phyloP scores from a whole-genome alignment of 106 monocot species.

The Platanthera guangdongensis region DNA sequence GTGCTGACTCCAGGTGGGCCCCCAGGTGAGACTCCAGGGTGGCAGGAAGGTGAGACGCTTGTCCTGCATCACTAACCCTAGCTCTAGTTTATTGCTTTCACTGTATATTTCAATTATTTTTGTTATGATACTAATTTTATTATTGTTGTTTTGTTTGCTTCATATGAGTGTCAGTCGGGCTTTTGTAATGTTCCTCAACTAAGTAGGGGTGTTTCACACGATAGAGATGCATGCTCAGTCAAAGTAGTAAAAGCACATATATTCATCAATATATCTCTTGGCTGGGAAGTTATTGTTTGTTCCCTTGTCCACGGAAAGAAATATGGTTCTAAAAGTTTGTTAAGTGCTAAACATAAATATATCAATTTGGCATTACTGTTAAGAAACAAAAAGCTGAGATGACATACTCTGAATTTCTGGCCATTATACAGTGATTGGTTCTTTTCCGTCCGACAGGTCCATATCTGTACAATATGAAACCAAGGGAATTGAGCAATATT shows the following conservation, averaged over 20 bases:
- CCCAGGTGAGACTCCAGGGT: no score
- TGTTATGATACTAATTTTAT: no score
- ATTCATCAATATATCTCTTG: not conserved
- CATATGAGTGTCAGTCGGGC: no score
- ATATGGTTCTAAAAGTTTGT: not conserved
- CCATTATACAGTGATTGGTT: slow-evolving; percentile 64
- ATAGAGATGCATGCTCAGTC: not conserved
- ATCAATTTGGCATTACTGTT: not conserved
- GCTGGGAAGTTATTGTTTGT: not conserved
- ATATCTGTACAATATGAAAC: slow-evolving; percentile 36
- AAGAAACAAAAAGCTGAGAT: not conserved
- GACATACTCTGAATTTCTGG: slow-evolving; percentile 61
- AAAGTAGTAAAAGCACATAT: not conserved
- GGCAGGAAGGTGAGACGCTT: no score
- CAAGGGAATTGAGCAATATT: not conserved
- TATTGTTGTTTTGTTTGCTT: no score
- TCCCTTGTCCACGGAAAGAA: not conserved
- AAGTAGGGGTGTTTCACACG: no score
- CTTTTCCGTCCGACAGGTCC: slow-evolving; percentile 33
- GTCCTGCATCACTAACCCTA: no score
- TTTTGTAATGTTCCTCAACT: no score
- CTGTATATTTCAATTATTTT: no score
- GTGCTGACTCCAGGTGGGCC: no score
- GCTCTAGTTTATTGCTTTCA: no score
- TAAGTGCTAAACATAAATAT: not conserved